A percentile compares a stretch with the other conserved stretches of the same genome.
These are phyloP conservation scores for Cephalotrichum gorgonifer DNA, from an alignment of 2,329 filamentous ascomycete genomes.

Conservation along the genomic window DNA sequence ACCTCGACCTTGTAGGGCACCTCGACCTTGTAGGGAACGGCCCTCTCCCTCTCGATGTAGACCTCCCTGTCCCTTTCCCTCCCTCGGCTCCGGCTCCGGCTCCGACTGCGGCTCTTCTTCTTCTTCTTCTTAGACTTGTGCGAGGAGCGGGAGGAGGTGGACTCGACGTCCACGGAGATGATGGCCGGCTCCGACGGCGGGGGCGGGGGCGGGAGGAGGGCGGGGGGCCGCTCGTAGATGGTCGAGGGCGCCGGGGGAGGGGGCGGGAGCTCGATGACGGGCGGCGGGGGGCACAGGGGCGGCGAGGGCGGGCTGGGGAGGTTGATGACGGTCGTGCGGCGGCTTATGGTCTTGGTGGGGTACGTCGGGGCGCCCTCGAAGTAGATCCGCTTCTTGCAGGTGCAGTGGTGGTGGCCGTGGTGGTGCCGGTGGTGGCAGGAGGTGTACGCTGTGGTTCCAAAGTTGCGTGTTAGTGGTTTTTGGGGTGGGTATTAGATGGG, in stretches of 20 bases:
- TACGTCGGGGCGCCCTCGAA: constrained; percentile 4
- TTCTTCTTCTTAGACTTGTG: constrained; percentile 7
- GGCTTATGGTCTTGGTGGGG: constrained; percentile 4
- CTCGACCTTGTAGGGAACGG: constrained; percentile 1
- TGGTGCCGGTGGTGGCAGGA: not conserved
- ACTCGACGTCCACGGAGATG: constrained; percentile 6
- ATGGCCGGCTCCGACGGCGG: not conserved
- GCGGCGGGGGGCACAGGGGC: not conserved
- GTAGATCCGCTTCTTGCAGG: constrained; percentile 4
- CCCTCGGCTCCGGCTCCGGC: constrained; percentile 1
- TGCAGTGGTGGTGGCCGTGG: not conserved
- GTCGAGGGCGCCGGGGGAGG: not conserved
- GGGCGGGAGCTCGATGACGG: not conserved
- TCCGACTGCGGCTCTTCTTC: constrained; percentile 6
- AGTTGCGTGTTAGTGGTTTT: not conserved
- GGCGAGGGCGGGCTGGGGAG: not conserved
- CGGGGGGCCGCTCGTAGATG: not conserved
- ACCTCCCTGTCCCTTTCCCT: not conserved
- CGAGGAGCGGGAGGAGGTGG: constrained; percentile 6
- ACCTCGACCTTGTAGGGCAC: constrained; percentile 3
- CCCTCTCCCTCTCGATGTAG: constrained; percentile 5
- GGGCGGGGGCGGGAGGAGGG: not conserved
- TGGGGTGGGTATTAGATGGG: not conserved
- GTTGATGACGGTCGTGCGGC: constrained; percentile 2
- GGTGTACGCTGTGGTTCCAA: not conserved